These are phyloP conservation scores for Starmerella kuoi DNA, from an alignment of 805 yeast species.

Conservation along the genomic window DNA sequence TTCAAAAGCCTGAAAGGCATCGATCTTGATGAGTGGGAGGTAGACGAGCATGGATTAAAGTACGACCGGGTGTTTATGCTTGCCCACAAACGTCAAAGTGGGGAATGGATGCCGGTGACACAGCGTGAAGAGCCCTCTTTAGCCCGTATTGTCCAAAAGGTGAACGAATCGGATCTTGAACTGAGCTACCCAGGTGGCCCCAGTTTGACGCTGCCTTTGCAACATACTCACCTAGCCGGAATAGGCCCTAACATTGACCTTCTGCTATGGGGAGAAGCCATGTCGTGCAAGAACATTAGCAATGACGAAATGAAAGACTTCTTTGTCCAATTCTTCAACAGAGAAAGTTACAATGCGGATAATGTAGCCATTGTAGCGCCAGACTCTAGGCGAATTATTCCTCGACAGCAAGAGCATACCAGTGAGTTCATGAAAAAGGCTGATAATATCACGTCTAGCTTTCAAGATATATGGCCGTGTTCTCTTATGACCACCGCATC, in stretches of 20 bases:
- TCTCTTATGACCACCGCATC: conserved; percentile 25
- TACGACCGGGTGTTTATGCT: conserved; percentile 29
- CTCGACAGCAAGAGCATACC: conserved; percentile 4
- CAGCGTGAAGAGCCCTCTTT: conserved; percentile 26
- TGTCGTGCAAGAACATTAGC: conserved; percentile 23
- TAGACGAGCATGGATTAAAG: conserved; percentile 27
- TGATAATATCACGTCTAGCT: conserved; percentile 15
- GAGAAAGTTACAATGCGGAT: conserved; percentile 12
- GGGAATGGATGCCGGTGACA: conserved; percentile 22
- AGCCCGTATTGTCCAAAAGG: conserved; percentile 20
- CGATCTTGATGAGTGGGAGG: conserved; percentile 19
- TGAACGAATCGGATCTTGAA: conserved; percentile 16
- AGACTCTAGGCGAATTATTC: conserved; percentile 19
- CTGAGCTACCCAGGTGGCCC: conserved; percentile 17
- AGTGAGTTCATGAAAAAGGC: conserved; percentile 6
- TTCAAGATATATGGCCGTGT: conserved; percentile 29
- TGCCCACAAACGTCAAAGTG: conserved; percentile 14
- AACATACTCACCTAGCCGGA: conserved; percentile 5
- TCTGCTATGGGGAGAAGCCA: conserved; percentile 25
- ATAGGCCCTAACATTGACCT: conserved; percentile 10
- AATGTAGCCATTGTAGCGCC: conserved; percentile 23
- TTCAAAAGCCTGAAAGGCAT: conserved; percentile 29
- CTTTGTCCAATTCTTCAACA: conserved; percentile 9
- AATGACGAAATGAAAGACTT: conserved; percentile 17
- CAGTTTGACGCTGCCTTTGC: conserved; percentile 16